phyloP scores from a whole-genome alignment of 495 filamentous ascomycete genomes.

The Penicillium odoratum region DNA sequence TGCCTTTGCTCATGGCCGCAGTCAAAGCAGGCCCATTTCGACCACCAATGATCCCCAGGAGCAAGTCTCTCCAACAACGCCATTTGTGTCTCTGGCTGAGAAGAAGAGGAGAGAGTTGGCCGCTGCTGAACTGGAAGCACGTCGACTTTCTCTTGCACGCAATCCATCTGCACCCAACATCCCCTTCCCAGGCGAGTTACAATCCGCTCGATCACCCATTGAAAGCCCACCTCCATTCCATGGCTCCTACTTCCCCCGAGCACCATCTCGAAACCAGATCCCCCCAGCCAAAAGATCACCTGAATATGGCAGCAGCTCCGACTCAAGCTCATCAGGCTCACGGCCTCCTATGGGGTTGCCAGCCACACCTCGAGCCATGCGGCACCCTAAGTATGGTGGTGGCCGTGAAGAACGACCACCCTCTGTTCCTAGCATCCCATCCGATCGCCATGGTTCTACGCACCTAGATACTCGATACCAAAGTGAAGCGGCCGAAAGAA shows the following conservation, averaged over 20 bases:
- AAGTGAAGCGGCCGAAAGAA: slow-evolving; percentile 49
- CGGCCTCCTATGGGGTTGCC: slow-evolving; percentile 65
- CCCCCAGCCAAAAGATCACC: slow-evolving; percentile 45
- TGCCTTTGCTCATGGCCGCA: slow-evolving; percentile 11
- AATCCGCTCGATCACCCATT: slow-evolving; percentile 32
- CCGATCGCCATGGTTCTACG: slow-evolving; percentile 37
- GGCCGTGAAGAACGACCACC: slow-evolving; percentile 59
- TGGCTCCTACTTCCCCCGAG: slow-evolving; percentile 45
- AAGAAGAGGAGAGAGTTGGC: slow-evolving; percentile 70
- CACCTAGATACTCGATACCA: slow-evolving; percentile 66
- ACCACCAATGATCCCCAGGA: slow-evolving; percentile 25
- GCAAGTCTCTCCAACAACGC: slow-evolving; percentile 25
- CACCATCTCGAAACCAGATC: slow-evolving; percentile 34
- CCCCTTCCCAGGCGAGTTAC: slow-evolving; percentile 69
- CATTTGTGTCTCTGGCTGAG: slow-evolving; percentile 34
- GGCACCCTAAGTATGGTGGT: slow-evolving; percentile 63
- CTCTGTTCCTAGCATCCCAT: slow-evolving; percentile 65
- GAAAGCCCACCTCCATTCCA: slow-evolving; percentile 36
- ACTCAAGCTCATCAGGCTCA: slow-evolving; percentile 43
- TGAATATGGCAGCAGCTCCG: slow-evolving; percentile 47
- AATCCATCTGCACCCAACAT: slow-evolving; percentile 78
- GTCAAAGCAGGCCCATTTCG: slow-evolving; percentile 22
- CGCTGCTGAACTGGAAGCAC: slow-evolving; percentile 82
- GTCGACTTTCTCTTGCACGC: slow-evolving; percentile 76
- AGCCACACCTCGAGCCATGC: slow-evolving; percentile 83